Evolutionary conservation across 2,329 filamentous ascomycete genomes (phyloP).

Genomic region (Akanthomyces uredinophilus): DNA sequence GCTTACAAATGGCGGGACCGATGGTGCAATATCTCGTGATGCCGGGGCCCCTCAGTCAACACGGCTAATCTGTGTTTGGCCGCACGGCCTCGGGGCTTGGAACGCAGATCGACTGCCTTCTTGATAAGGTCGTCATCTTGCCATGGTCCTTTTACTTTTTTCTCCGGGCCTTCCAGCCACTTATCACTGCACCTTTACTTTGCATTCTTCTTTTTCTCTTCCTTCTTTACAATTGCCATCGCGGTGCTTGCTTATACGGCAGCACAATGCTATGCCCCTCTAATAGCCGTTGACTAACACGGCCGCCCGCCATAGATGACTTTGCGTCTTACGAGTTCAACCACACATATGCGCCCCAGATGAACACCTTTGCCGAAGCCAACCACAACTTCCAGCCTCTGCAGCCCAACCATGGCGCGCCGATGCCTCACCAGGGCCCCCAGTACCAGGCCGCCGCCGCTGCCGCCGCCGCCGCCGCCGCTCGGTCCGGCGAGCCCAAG

Average conservation of each 20-base stretch:
- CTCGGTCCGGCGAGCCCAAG: constrained; percentile 32
- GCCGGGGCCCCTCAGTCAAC: constrained; percentile 21
- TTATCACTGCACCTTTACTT: background rate
- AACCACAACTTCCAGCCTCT: constrained; percentile 44
- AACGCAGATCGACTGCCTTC: background rate
- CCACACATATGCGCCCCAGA: constrained; percentile 46
- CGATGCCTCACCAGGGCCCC: constrained; percentile 22
- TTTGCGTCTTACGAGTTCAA: constrained; percentile 53
- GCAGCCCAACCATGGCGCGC: constrained; percentile 43
- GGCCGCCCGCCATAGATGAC: constrained; percentile 45
- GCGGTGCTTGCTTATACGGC: background rate
- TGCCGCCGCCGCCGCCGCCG: constrained; percentile 28
- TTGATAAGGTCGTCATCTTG: constrained; percentile 13
- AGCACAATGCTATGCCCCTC: background rate
- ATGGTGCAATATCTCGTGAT: constrained; percentile 62
- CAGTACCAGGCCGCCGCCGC: constrained; percentile 27
- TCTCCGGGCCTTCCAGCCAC: background rate
- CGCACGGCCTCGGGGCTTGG: constrained; percentile 3
- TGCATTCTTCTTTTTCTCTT: background rate
- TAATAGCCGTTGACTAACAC: constrained; percentile 23
- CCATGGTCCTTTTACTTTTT: background rate
- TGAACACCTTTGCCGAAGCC: constrained; percentile 35
- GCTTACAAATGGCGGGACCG: constrained; percentile 40
- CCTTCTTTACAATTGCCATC: background rate
- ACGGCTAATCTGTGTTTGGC: background rate